These are phyloP conservation scores for barrel medic (Medicago truncatula) DNA, from an alignment of 306 rosid species.

Conservation along the genomic window DNA sequence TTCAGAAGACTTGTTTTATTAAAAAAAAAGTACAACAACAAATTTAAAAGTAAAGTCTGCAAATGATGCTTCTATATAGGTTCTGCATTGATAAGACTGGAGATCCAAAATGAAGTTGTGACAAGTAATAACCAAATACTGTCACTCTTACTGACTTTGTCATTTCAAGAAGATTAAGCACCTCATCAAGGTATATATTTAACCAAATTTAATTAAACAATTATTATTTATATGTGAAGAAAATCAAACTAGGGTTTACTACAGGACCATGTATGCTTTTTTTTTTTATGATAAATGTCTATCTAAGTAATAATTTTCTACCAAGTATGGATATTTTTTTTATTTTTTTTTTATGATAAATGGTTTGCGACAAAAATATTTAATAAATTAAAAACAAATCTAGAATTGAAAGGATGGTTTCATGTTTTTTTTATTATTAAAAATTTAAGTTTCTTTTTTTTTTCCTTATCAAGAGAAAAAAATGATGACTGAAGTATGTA, in stretches of 20 bases:
- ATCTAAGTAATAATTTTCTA: not conserved
- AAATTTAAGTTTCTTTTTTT: not conserved
- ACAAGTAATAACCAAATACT: conserved; percentile 43
- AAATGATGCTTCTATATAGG: conserved; percentile 14
- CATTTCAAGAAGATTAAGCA: not conserved
- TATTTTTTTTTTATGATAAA: not conserved
- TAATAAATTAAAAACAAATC: not conserved
- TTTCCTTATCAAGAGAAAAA: too few relatives aligned
- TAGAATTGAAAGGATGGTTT: too few relatives aligned
- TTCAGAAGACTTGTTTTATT: not conserved
- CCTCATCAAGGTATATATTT: not conserved
- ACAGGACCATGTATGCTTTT: not conserved
- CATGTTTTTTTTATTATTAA: not conserved
- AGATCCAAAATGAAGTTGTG: conserved; percentile 32
- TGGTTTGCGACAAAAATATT: not conserved
- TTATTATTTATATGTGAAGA: not conserved
- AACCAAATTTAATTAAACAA: not conserved
- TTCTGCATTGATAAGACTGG: conserved; percentile 43
- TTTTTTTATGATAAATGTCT: too few relatives aligned
- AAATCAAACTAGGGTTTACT: conserved; percentile 26
- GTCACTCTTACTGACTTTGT: conserved; percentile 21
- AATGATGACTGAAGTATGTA: not conserved
- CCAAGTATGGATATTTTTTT: not conserved
- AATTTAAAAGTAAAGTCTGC: not conserved
- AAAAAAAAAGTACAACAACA: not conserved